Conservation (phyloP, 2,329 filamentous ascomycete species). For the Acephala macrosclerotiorum region DNA sequence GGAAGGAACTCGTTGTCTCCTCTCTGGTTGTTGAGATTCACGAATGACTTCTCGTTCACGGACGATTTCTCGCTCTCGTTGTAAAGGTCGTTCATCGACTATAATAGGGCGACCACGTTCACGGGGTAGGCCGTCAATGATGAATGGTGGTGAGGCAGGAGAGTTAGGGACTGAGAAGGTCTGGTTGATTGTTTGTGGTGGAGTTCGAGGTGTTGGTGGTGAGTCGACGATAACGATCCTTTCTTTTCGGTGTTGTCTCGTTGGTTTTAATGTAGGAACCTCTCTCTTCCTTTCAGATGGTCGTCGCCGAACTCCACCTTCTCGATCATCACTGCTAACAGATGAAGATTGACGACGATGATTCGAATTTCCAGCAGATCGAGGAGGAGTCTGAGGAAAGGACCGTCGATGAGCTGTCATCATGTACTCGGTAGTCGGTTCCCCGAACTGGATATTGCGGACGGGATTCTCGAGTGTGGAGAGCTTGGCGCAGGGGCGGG, state of each 20-base stretch:
- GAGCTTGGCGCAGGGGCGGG: constrained; percentile 52
- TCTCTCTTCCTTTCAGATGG: constrained; percentile 44
- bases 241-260: constrained; percentile 47
- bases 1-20: constrained; percentile 24
- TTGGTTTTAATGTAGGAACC: constrained; percentile 34
- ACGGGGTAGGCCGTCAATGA: constrained; percentile 21
- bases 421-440: constrained; percentile 45
- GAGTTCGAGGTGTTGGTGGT: constrained; percentile 54
- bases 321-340: constrained; percentile 41
- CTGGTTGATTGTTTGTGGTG: constrained; percentile 51
- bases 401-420: constrained; percentile 46
- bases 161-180: constrained; percentile 48
- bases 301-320: constrained; percentile 50
- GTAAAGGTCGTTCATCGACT: constrained; percentile 40
- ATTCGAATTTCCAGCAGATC: constrained; percentile 31
- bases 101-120: constrained; percentile 38
- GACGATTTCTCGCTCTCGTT: constrained; percentile 2
- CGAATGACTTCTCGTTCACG: neutral
- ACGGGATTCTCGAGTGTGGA: constrained; percentile 51
- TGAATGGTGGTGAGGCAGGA: constrained; percentile 35
- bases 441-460: constrained; percentile 47
- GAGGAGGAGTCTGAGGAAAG: constrained; percentile 39
- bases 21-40: neutral
- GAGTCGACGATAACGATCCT: constrained; percentile 54
- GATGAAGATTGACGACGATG: constrained; percentile 43